Percentiles rank a stretch among this genome's conserved stretches.
Conservation (phyloP, 257 asterid genomes). For the Linderniella brevidens region DNA sequence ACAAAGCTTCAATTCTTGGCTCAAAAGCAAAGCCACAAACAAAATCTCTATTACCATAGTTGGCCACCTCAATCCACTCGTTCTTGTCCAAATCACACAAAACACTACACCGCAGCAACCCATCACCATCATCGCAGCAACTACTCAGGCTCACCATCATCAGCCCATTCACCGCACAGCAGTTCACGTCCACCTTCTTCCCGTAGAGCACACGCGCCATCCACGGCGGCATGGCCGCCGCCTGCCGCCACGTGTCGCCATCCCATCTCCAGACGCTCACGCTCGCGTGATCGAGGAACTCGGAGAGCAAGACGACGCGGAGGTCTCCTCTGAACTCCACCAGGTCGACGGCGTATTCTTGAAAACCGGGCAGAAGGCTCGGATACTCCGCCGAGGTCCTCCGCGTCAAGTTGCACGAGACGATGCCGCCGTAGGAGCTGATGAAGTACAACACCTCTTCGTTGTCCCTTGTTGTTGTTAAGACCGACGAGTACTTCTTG, state of each 20-base stretch:
- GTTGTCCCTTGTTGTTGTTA: constrained; percentile 16
- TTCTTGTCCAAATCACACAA: constrained; percentile 42
- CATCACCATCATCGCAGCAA: constrained; percentile 11
- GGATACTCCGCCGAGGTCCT: constrained; percentile 42
- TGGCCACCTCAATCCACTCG: constrained; percentile 60
- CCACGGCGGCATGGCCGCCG: constrained; percentile 61
- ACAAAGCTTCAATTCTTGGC: constrained; percentile 73
- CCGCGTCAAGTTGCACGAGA: constrained; percentile 40
- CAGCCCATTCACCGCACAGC: constrained; percentile 29
- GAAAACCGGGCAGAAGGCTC: constrained; percentile 43
- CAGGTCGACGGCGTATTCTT: constrained; percentile 68
- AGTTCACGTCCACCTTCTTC: constrained; percentile 62
- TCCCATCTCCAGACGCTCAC: constrained; percentile 66
- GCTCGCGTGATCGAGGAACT: constrained; percentile 54
- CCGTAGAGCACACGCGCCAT: constrained; percentile 53
- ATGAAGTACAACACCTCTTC: constrained; percentile 38
- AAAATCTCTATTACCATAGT: constrained; percentile 22
- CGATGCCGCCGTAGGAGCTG: constrained; percentile 48
- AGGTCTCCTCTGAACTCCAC: constrained; percentile 48
- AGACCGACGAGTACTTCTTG: constrained; percentile 55
- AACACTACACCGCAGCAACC: constrained; percentile 17
- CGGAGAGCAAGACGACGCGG: constrained; percentile 42
- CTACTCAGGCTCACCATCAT: constrained; percentile 51
- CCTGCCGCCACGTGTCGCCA: constrained; percentile 38
- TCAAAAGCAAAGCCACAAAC: constrained; percentile 55